phyloP scores from a whole-genome alignment of 2,329 filamentous ascomycete species.

The Clarireedia hainanense region DNA sequence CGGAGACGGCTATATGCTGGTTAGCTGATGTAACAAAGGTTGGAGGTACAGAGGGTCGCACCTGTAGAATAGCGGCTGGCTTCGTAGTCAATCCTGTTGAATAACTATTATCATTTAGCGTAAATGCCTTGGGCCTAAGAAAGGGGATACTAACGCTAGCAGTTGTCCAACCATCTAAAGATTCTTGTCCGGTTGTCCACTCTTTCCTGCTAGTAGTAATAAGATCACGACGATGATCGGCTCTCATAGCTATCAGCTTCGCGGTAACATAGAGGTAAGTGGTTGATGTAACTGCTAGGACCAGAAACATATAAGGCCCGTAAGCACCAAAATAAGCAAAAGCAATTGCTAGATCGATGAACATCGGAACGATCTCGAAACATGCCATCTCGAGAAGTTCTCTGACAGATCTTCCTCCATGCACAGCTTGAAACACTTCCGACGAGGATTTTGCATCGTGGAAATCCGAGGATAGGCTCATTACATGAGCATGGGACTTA shows the following conservation, averaged over 20 bases:
- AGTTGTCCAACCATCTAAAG: conserved; percentile 33
- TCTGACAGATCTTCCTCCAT: conserved; percentile 53
- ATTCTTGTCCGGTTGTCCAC: conserved; percentile 31
- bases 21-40: too few relatives aligned
- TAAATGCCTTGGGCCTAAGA: neutral
- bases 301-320: conserved; percentile 50
- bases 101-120: conserved; percentile 28
- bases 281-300: conserved; percentile 38
- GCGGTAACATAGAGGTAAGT: conserved; percentile 45
- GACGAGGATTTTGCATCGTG: conserved; percentile 58
- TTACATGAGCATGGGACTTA: conserved; percentile 58
- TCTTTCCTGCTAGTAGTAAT: conserved; percentile 30
- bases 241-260: conserved; percentile 29
- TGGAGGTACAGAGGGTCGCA: conserved; percentile 4
- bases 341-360: conserved; percentile 54
- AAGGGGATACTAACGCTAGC: conserved; percentile 28
- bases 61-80: conserved; percentile 38
- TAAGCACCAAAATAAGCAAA: conserved; percentile 52
- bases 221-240: conserved; percentile 29
- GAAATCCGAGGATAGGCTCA: conserved; percentile 63
- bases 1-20: conserved; percentile 27
- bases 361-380: conserved; percentile 53
- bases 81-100: conserved; percentile 50
- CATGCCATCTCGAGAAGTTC: conserved; percentile 51
- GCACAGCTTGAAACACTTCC: conserved; percentile 56